Evolutionary conservation across 2,329 filamentous ascomycete species (phyloP), one percentile per base, ranked within the genome.

Genomic region (Ophiostoma himal-ulmi): DNA sequence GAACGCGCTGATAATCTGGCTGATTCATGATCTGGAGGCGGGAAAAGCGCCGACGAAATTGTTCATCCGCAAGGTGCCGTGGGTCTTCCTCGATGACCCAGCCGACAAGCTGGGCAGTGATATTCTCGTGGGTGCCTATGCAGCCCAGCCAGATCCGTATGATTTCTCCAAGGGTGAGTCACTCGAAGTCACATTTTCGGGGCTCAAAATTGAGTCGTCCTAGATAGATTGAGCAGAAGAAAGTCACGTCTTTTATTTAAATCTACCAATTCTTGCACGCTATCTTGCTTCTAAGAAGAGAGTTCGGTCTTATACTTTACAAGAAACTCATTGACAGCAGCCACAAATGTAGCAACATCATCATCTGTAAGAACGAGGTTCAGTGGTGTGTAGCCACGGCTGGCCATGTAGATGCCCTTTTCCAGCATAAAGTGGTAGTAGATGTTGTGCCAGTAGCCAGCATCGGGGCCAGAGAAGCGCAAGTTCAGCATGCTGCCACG

Each of bases 401-500:
- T 70, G 41, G 74, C 73, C 48, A 76, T 71, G 75, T 75, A 76
- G 69, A 73, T 76, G 17, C 75, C 75, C 17, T 73, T 65, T 41
- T 74, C 73, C 57, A 76, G 62, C 74, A 76, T 75, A 64, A 76
- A 76, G 68, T 75, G 71, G 68, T 75, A 73, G 70, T 76, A 75
- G 37, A 76, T 67, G 54, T 74, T 73, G 68, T 72, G 68, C 67
- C 73, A 71, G 20, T 71, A 71, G 5, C 41, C 70, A 1, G 73
- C 69, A n/a, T 74, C 80, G 5, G 78, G 67, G 26, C 81, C 81
- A 0, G 79, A 78, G 66, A 81, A 78, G 52, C 76, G 76, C n/a
- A 82, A 73, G 70, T 76, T 78, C 22, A 73, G 69, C 71, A 73
- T 73, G 14, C 80, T 81, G 10, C 78, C 80, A 54, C 74, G 71